Evolutionary conservation across 2,329 filamentous ascomycete genomes (phyloP).

Genomic region (Phialophora tarda): DNA sequence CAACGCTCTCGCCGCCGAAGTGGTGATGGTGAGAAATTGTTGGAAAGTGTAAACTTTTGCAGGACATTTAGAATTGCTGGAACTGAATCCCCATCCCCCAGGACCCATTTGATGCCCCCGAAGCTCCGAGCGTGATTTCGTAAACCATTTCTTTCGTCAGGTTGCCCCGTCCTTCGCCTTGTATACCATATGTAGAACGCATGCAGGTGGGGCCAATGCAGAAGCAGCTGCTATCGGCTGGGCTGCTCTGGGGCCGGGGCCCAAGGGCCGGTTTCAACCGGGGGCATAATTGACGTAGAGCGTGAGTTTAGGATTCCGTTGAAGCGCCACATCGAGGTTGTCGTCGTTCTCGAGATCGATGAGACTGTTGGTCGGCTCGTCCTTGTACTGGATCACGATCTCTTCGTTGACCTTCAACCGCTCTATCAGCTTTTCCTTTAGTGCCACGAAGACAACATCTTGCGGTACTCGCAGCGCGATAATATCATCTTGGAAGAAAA

Average conservation of each 20-base stretch:
- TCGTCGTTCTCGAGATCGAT: conserved; percentile 77
- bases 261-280: conserved; percentile 16
- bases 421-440: conserved; percentile 84
- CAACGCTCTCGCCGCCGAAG: neutral
- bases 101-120: neutral
- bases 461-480: conserved; percentile 87
- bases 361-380: conserved; percentile 77
- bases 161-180: conserved; percentile 20
- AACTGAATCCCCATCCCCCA: neutral
- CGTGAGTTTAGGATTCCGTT: conserved; percentile 85
- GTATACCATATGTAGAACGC: neutral
- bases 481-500: conserved; percentile 89
- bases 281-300: conserved; percentile 49
- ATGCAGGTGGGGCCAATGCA: conserved; percentile 2
- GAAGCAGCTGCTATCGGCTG: neutral
- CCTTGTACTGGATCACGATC: conserved; percentile 81
- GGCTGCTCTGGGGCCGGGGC: neutral
- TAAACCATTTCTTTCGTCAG: conserved; percentile 35
- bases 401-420: conserved; percentile 76
- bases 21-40: neutral
- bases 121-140: conserved; percentile 31
- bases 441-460: conserved; percentile 76
- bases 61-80: conserved; percentile 1
- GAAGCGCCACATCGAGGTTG: conserved; percentile 79
- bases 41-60: conserved; percentile 18